phyloP scores from a whole-genome alignment of 371 early-diverging fungal species.

The Lichtheimia ornata region DNA sequence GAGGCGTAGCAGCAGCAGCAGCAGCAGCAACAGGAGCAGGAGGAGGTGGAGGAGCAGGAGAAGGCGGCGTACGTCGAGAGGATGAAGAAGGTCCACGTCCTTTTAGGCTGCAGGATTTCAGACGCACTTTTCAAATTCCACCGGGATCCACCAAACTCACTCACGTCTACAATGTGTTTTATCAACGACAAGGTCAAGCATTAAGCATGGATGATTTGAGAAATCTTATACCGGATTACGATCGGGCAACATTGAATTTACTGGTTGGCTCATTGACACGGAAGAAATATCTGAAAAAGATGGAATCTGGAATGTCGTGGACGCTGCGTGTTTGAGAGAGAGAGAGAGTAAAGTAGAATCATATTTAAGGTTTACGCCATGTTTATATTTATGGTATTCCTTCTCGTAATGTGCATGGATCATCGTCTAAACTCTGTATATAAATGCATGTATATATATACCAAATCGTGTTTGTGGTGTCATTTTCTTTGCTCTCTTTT shows the following conservation, averaged over 20 bases:
- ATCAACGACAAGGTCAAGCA: constrained; percentile 23
- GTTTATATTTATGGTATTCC: no score
- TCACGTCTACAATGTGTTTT: constrained; percentile 30
- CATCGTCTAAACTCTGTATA: no score
- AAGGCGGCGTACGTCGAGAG: background rate
- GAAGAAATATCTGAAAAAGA: constrained; percentile 27
- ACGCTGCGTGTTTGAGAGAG: constrained; percentile 16
- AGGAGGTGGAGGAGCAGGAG: background rate
- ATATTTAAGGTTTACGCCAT: no score
- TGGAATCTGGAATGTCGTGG: constrained; percentile 26
- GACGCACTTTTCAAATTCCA: constrained; percentile 31
- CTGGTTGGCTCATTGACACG: constrained; percentile 27
- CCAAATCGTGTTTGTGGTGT: no score
- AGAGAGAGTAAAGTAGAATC: no score
- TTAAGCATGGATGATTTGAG: constrained; percentile 20
- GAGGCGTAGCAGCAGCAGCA: background rate
- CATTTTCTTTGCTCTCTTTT: no score
- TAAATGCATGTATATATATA: no score
- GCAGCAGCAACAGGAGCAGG: background rate
- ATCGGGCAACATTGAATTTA: constrained; percentile 7
- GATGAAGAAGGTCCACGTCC: constrained; percentile 23
- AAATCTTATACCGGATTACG: constrained; percentile 9
- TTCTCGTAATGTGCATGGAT: no score
- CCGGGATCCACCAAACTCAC: constrained; percentile 39
- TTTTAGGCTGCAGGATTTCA: constrained; percentile 37